These are phyloP conservation scores for Boletus rex-veris DNA, from an alignment of 768 basidiomycete genomes.

Conservation along the genomic window DNA sequence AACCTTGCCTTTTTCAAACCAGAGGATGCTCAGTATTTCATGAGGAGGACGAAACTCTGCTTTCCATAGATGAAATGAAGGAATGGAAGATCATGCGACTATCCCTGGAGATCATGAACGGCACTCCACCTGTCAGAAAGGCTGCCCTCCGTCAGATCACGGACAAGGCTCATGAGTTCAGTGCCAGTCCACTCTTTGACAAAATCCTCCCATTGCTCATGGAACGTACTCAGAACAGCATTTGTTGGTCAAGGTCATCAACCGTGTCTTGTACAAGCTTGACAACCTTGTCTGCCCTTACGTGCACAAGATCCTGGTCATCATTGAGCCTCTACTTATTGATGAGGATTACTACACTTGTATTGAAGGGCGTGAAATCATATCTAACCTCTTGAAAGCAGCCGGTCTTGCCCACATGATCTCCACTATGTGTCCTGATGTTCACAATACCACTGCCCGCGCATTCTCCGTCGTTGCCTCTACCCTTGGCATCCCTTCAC, in stretches of 20 bases:
- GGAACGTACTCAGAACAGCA: constrained; percentile 96
- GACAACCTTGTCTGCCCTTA: constrained; percentile 98
- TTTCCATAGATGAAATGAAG: constrained; percentile 97
- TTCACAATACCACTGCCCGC: constrained; percentile 97
- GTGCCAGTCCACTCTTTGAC: constrained; percentile 96
- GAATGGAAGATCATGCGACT: constrained; percentile 99
- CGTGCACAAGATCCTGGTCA: constrained; percentile 98
- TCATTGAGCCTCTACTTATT: too few species aligned
- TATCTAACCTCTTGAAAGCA: too few species aligned
- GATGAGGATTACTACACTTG: too few species aligned
- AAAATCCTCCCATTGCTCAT: constrained; percentile 97
- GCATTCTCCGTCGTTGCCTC: constrained; percentile 99
- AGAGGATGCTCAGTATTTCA: constrained; percentile 97
- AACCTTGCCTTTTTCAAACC: too few species aligned
- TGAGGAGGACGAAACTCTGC: constrained; percentile 91
- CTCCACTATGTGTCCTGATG: too few species aligned
- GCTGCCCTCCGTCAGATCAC: constrained; percentile 97
- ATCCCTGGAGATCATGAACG: constrained; percentile 98
- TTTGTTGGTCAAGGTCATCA: constrained; percentile 97
- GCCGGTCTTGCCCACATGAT: too few species aligned
- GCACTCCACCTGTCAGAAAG: constrained; percentile 96
- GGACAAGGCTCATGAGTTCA: constrained; percentile 98
- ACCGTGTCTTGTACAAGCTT: constrained; percentile 96
- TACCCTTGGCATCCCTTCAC: constrained; percentile 94
- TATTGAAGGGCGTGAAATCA: too few species aligned